Evolutionary conservation across 345 rosid species (phyloP).

Genomic region (Camelina laxa): DNA sequence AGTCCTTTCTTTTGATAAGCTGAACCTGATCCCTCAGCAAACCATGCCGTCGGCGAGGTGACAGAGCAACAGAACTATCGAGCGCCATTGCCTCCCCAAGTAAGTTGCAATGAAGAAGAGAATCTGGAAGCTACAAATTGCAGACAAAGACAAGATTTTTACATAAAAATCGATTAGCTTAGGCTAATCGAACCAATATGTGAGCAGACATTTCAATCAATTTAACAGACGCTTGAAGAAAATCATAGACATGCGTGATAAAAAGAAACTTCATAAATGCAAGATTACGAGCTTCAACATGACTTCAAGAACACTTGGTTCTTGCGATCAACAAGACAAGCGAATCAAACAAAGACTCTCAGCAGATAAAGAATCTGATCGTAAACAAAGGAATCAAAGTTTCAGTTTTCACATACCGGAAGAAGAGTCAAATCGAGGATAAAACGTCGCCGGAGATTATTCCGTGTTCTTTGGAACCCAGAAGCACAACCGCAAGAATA

Average conservation of each 20-base stretch:
- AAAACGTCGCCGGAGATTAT: not conserved
- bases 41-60: constrained; percentile 85
- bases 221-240: not conserved
- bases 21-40: constrained; percentile 89
- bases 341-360: not conserved
- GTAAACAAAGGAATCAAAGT: constrained; percentile 22
- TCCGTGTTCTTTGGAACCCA: not conserved
- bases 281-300: not conserved
- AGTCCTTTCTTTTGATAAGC: constrained; percentile 70
- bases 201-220: constrained; percentile 3
- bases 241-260: constrained; percentile 1
- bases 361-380: constrained; percentile 23
- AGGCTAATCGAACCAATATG: constrained; percentile 5
- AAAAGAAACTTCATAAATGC: constrained; percentile 14
- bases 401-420: constrained; percentile 16
- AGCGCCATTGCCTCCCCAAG: constrained; percentile 58
- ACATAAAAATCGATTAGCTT: not conserved
- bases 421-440: constrained; percentile 7
- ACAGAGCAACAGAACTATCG: constrained; percentile 57
- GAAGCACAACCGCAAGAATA: constrained; percentile 13
- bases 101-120: constrained; percentile 11
- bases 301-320: not conserved
- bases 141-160: not conserved
- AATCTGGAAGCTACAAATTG: not conserved
- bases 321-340: constrained; percentile 29